phyloP scores from a whole-genome alignment of 805 yeast species.

The Ogataea nitratoaversa region DNA sequence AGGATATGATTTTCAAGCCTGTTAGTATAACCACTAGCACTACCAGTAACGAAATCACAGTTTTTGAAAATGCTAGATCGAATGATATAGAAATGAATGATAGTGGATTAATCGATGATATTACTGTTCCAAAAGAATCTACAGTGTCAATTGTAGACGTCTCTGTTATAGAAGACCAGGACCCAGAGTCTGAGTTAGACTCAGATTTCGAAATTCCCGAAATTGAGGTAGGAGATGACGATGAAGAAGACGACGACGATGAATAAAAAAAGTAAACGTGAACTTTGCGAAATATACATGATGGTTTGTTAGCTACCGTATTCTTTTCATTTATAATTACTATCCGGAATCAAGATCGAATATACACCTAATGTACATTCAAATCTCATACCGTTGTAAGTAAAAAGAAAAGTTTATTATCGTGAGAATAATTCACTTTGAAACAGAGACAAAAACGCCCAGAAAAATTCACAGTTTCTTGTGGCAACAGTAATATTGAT shows the following conservation, averaged over 20 bases:
- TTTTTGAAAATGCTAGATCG: not conserved
- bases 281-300: no score
- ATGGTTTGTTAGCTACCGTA: not conserved
- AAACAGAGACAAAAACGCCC: not conserved
- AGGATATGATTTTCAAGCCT: constrained; percentile 15
- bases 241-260: constrained; percentile 17
- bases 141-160: constrained; percentile 2
- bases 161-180: constrained; percentile 6
- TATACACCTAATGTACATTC: no score
- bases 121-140: constrained; percentile 1
- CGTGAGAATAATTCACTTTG: constrained; percentile 5
- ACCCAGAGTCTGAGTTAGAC: constrained; percentile 21
- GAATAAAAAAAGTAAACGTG: not conserved
- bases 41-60: not conserved
- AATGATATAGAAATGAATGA: constrained; percentile 5
- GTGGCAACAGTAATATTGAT: constrained; percentile 7
- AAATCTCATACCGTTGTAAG: no score
- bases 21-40: constrained; percentile 5
- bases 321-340: no score
- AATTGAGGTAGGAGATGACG: constrained; percentile 30
- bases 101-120: constrained; percentile 7
- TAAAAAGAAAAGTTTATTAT: not conserved
- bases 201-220: constrained; percentile 36
- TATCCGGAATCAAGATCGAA: no score
- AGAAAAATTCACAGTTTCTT: constrained; percentile 13